These are phyloP conservation scores for Aspergillus luchuensis DNA, from an alignment of 2,329 filamentous ascomycete genomes.

Conservation along the genomic window DNA sequence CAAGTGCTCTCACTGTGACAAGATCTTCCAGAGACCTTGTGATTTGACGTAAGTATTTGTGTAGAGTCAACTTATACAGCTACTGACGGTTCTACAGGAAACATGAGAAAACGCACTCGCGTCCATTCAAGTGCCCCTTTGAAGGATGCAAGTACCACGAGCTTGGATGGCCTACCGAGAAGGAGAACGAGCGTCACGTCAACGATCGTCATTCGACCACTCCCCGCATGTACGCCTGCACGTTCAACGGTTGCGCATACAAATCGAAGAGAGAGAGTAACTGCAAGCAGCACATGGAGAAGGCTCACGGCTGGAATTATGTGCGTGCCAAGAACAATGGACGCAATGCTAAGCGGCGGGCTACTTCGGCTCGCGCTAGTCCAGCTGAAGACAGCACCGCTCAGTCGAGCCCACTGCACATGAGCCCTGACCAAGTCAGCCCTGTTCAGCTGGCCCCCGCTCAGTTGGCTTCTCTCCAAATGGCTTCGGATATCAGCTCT, in stretches of 20 bases:
- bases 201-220: constrained; percentile 91
- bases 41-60: constrained; percentile 67
- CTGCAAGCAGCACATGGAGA: constrained; percentile 99
- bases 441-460: constrained; percentile 3
- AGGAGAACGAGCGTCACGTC: constrained; percentile 92
- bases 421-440: neutral
- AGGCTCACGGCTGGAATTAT: constrained; percentile 89
- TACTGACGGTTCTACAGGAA: constrained; percentile 54
- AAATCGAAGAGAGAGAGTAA: constrained; percentile 95
- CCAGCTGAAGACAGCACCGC: constrained; percentile 6
- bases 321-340: constrained; percentile 90
- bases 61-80: neutral
- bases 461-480: constrained; percentile 1
- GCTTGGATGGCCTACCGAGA: constrained; percentile 94
- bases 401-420: neutral
- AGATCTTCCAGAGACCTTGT: constrained; percentile 95
- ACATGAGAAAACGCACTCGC: constrained; percentile 96
- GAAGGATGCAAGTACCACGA: constrained; percentile 84
- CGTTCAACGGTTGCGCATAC: constrained; percentile 82
- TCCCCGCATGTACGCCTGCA: constrained; percentile 80
- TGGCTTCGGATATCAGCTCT: neutral
- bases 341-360: constrained; percentile 44
- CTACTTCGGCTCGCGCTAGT: constrained; percentile 10
- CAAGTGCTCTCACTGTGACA: constrained; percentile 79
- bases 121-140: constrained; percentile 90